These are phyloP conservation scores for Talaromyces verruculosus DNA, from an alignment of 2,329 filamentous ascomycete genomes.

Conservation along the genomic window DNA sequence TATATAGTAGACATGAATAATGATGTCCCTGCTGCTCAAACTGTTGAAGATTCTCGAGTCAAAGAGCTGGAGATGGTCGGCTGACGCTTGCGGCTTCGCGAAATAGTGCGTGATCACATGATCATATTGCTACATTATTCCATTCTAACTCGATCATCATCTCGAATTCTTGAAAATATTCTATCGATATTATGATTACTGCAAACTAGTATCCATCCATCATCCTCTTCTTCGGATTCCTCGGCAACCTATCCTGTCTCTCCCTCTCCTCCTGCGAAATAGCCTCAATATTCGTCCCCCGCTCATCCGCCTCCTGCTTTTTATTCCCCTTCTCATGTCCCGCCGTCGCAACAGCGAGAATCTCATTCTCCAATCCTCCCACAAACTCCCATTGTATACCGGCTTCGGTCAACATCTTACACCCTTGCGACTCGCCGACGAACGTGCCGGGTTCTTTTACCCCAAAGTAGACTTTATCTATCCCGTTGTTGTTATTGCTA, in stretches of 20 bases:
- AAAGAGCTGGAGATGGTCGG: background rate
- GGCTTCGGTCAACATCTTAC: conserved; percentile 65
- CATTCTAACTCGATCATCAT: background rate
- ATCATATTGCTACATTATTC: background rate
- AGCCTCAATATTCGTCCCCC: conserved; percentile 40
- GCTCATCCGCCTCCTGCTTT: conserved; percentile 26
- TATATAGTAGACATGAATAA: background rate
- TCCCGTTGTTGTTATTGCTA: conserved; percentile 52
- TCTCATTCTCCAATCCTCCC: conserved; percentile 73
- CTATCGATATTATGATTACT: background rate
- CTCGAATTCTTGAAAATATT: background rate
- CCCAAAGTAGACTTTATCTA: conserved; percentile 80
- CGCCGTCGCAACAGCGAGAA: conserved; percentile 76
- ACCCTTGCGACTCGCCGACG: conserved; percentile 76
- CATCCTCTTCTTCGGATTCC: conserved; percentile 51
- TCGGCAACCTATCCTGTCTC: conserved; percentile 38
- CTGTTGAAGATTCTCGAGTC: background rate
- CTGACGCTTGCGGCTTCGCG: background rate
- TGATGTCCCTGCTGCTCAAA: background rate
- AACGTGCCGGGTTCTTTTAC: conserved; percentile 89
- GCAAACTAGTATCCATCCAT: conserved; percentile 38
- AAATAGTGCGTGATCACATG: background rate
- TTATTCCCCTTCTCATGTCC: conserved; percentile 61
- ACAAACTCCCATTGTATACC: conserved; percentile 75
- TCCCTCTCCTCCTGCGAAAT: conserved; percentile 40